Evolutionary conservation across 805 yeast species (phyloP), one percentile per base, ranked within the genome.

Genomic region (Ogataea allantospora): DNA sequence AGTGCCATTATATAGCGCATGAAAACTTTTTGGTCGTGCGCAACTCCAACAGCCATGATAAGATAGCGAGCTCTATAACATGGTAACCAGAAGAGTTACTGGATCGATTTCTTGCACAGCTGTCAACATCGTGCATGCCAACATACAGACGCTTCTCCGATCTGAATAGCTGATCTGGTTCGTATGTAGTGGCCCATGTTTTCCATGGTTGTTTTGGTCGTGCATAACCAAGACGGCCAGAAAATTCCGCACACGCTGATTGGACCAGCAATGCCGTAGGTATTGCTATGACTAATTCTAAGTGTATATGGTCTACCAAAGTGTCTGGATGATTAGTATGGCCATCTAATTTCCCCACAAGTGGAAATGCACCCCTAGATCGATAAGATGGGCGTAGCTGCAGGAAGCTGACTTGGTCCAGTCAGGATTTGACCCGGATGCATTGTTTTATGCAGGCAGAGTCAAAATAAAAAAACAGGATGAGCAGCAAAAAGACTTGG

Each of bases 371-470:
- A 37, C 32, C 34, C 32, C 35, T 27, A 14, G 10, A 31, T 27
- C 28, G 36, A 24, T 27, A 27, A 32, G 37, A 38, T 8, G 27
- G 25, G 15, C 27, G 7, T 17, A 17, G 26, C 33, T 38, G 42
- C 42, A 38, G 31, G 27, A 13, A 7, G 8, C 8, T 16, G 29
- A 35, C 33, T 30, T 24, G 33, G 24, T 7, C 25, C 2, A 13
- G 17, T 23, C 22, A 18, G 15, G 12, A 7, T 10, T 33, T 38
- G 40, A 41, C 42, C 23, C 40, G 47, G 22, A 10, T 27, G 20
- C 19, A 44, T 40, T 44, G 48, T 40, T 21, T 30, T 14, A 29
- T 44, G 48, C 48, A 44, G 21, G 19, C 33, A 29, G 39, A 35
- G 48, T 44, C 48, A 40, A 7, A 27, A 15, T 4, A 10, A 5